Conservation (phyloP, 2,329 filamentous ascomycete species). For the Cytospora leucostoma region DNA sequence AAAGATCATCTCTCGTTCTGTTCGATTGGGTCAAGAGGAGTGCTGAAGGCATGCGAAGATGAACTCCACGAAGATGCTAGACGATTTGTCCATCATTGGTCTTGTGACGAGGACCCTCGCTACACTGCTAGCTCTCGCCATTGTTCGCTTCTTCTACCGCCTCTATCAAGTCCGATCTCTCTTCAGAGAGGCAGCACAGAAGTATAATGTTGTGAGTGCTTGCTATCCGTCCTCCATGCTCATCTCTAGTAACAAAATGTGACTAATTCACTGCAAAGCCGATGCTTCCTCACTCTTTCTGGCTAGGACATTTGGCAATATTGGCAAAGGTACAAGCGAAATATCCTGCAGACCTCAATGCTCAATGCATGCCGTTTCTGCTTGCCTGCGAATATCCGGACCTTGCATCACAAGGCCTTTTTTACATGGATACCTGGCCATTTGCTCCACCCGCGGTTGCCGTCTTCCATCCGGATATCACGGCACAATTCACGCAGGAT, state of each 20-base stretch:
- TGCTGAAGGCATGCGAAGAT: not conserved
- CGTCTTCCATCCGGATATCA: conserved; percentile 42
- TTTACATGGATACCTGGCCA: conserved; percentile 44
- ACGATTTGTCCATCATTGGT: not conserved
- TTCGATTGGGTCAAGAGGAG: no score
- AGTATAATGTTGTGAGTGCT: conserved; percentile 35
- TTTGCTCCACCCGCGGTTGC: conserved; percentile 39
- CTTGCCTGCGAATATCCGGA: conserved; percentile 36
- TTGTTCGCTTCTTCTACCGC: conserved; percentile 33
- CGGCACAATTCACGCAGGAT: conserved; percentile 42
- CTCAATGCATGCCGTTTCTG: conserved; percentile 31
- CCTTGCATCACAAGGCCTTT: conserved; percentile 32
- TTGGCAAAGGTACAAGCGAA: conserved; percentile 34
- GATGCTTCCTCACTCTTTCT: conserved; percentile 39
- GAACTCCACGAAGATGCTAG: not conserved
- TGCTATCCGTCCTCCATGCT: not conserved
- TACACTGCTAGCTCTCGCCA: conserved; percentile 7
- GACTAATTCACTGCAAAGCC: conserved; percentile 31
- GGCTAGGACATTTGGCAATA: conserved; percentile 37
- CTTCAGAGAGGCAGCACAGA: conserved; percentile 31
- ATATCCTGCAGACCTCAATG: conserved; percentile 34
- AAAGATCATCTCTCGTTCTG: no score
- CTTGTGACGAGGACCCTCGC: not conserved
- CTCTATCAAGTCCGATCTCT: conserved; percentile 34
- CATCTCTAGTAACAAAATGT: not conserved